Evolutionary conservation across 768 basidiomycete species (phyloP).

Genomic region (Pleurotus cornucopiae): DNA sequence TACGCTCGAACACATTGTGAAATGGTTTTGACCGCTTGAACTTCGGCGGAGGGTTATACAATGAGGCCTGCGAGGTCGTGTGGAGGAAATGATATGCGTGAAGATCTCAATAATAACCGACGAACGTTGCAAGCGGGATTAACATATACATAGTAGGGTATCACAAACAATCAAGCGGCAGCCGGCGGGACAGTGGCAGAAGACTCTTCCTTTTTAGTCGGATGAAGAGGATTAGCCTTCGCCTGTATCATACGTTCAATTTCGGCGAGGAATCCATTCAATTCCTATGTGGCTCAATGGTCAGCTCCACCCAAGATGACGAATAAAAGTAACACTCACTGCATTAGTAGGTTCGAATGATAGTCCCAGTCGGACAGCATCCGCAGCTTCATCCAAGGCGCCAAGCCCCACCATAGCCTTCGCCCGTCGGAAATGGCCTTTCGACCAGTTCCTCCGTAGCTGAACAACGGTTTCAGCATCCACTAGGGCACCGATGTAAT

Average conservation of each 20-base stretch:
- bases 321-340: constrained; percentile 22
- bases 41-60: no score
- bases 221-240: not conserved
- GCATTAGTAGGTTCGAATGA: constrained; percentile 67
- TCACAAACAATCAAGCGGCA: not conserved
- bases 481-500: constrained; percentile 71
- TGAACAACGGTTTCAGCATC: constrained; percentile 91
- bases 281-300: constrained; percentile 8
- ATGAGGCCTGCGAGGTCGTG: no score
- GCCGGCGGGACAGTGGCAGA: not conserved
- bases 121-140: no score
- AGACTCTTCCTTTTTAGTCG: not conserved
- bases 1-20: no score
- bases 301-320: not conserved
- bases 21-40: no score
- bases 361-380: constrained; percentile 78
- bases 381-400: constrained; percentile 68
- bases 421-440: constrained; percentile 93
- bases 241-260: constrained; percentile 26
- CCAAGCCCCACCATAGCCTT: constrained; percentile 80
- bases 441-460: constrained; percentile 85
- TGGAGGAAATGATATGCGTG: no score
- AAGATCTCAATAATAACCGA: no score
- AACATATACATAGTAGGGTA: no score
- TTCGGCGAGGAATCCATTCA: constrained; percentile 24